Percentiles rank a stretch among this genome's conserved stretches.
Evolutionary conservation across 2,329 filamentous ascomycete genomes (phyloP).

Genomic region (Nothomitra cinnamomea): DNA sequence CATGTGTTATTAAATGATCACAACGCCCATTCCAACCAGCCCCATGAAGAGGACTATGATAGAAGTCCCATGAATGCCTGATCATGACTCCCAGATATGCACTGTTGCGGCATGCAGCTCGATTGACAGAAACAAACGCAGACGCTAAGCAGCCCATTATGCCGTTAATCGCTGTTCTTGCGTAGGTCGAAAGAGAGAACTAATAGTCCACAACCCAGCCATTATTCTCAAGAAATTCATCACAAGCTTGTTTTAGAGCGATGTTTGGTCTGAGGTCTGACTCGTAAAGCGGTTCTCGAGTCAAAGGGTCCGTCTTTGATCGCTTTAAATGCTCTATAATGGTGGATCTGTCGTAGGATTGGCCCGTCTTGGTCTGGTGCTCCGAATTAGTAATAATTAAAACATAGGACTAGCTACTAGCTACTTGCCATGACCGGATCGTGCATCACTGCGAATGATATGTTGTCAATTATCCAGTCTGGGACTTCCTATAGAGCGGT

Average conservation of each 20-base stretch:
- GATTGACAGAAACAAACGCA: neutral
- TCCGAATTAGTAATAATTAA: conserved; percentile 17
- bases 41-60: neutral
- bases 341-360: conserved; percentile 75
- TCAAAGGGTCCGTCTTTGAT: conserved; percentile 63
- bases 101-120: neutral
- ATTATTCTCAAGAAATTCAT: conserved; percentile 71
- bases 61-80: neutral
- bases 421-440: conserved; percentile 36
- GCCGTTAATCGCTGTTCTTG: neutral
- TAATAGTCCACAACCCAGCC: conserved; percentile 91
- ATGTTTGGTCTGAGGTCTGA: conserved; percentile 68
- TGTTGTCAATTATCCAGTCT: conserved; percentile 62
- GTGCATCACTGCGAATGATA: conserved; percentile 56
- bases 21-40: neutral
- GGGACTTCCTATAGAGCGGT: conserved; percentile 39
- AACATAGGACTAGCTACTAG: conserved; percentile 14
- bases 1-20: neutral
- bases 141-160: neutral
- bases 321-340: conserved; percentile 74
- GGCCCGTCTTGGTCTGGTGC: conserved; percentile 59
- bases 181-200: neutral
- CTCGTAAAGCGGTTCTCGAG: conserved; percentile 52
- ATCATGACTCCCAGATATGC: neutral
- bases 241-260: conserved; percentile 62